Evolutionary conservation across 1,284 basidiomycete genomes (phyloP), one percentile per base, ranked within the genome.

Genomic region (Schizopora paradoxa): DNA sequence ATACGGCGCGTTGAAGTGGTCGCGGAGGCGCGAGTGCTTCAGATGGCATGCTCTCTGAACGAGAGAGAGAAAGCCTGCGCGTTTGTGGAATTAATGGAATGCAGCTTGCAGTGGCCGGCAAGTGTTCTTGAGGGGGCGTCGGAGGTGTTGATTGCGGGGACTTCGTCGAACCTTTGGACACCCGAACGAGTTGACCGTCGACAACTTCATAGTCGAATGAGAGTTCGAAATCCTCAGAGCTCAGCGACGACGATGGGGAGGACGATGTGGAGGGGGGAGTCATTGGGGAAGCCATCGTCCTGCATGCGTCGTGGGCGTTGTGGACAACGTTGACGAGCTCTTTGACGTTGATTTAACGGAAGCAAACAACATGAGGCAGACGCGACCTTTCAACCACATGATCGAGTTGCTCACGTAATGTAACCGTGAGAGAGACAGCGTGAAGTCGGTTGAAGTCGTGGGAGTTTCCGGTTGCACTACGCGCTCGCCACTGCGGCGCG

Each of bases 31-130:
- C 13, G 18, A 45, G 42, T 4, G 43, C 22, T 19, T 44, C 43
- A 16, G 25, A 29, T 13, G 49, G 49, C 45, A 51, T 39, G 27
- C 49, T 51, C 22, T 47, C 49, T n/a, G 49, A 51, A n/a, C 49
- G 45, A 11, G 49, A 39, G 28, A 51, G 34, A 51, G 49, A 51
- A 16, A 41, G 16, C 25, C 49, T 40, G 13, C 45, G 29, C 11
- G 35, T 23, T 14, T 35, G 19, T 10, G 35, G 21, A 26, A 19
- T 39, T 11, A 35, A 18, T 13, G 22, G 2, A 10, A 27, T 21
- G 36, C 22, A 36, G 16, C 11, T 23, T 21, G 34, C 4, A 22
- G n/a, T 38, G 19, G 18, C 11, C 6, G 27, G 6, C 16, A 35
- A 36, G 6, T 23, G 22, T 2, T 32, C 36, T 42, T 43, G 26